phyloP scores from a whole-genome alignment of 139 green algal species.

The Picochlorum sp. region DNA sequence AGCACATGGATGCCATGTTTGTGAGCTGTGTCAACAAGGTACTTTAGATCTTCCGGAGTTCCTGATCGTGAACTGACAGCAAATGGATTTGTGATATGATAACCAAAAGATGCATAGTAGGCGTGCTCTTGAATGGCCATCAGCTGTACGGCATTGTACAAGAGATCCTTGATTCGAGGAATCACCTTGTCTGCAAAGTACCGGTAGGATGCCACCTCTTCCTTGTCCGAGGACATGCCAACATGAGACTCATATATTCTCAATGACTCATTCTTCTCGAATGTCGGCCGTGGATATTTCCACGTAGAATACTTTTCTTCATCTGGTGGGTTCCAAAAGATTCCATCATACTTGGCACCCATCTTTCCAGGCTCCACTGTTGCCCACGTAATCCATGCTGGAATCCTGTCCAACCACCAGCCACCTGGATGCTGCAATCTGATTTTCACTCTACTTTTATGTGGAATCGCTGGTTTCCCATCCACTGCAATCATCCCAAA shows the following conservation, averaged over 20 bases:
- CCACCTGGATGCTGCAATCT: constrained; percentile 56
- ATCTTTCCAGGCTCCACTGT: constrained; percentile 51
- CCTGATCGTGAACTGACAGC: constrained; percentile 63
- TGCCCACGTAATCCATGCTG: constrained; percentile 79
- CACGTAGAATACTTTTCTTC: constrained; percentile 29
- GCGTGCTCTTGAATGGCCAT: constrained; percentile 91
- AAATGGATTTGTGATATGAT: constrained; percentile 93
- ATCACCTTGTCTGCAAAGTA: constrained; percentile 79
- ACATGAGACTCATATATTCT: constrained; percentile 97
- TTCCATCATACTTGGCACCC: constrained; percentile 82
- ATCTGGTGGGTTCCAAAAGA: constrained; percentile 82
- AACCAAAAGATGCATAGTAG: constrained; percentile 91
- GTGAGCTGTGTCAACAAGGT: constrained; percentile 84
- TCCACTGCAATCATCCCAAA: neutral
- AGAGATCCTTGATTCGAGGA: constrained; percentile 62
- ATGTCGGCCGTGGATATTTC: constrained; percentile 42
- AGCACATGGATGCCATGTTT: constrained; percentile 77
- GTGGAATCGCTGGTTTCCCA: constrained; percentile 55
- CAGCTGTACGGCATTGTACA: constrained; percentile 88
- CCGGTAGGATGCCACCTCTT: constrained; percentile 62
- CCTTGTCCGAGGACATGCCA: constrained; percentile 80
- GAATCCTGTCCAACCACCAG: constrained; percentile 74
- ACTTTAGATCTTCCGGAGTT: constrained; percentile 89
- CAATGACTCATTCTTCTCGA: constrained; percentile 21
- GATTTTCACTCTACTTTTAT: constrained; percentile 74